Percentiles rank a stretch among this genome's conserved stretches.
Conservation (phyloP, 139 green algal genomes). For the Asterochloris erici region DNA sequence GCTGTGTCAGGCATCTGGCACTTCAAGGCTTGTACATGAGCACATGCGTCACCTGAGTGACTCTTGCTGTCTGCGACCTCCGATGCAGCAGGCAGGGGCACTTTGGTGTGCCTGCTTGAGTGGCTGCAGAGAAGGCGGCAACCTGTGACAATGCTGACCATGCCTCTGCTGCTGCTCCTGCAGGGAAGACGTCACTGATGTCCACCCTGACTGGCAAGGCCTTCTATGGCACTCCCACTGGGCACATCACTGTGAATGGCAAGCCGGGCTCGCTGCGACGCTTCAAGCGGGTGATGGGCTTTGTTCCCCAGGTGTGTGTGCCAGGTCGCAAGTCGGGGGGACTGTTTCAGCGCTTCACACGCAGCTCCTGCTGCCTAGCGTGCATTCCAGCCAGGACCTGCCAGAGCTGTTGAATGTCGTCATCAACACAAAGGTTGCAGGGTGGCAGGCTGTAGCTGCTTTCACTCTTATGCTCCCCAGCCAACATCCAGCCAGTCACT, state of each 20-base stretch:
- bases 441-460: too few species aligned
- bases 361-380: too few species aligned
- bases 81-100: background rate
- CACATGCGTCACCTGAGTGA: too few species aligned
- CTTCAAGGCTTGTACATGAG: too few species aligned
- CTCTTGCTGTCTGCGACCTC: background rate
- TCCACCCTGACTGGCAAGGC: conserved; percentile 47
- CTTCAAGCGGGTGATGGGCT: conserved; percentile 52
- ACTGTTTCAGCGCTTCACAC: too few species aligned
- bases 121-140: background rate
- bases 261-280: conserved; percentile 23
- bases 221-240: conserved; percentile 39
- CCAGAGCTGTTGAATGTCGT: too few species aligned
- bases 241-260: conserved; percentile 58
- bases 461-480: too few species aligned
- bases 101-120: too few species aligned
- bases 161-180: background rate
- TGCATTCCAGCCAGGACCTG: too few species aligned
- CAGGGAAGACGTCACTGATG: conserved; percentile 59
- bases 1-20: too few species aligned
- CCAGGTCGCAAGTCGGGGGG: background rate
- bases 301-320: conserved; percentile 60
- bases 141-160: background rate
- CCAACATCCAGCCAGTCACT: too few species aligned
- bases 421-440: too few species aligned